Conservation (phyloP, 805 yeast species). For the Lachancea quebecensis region DNA sequence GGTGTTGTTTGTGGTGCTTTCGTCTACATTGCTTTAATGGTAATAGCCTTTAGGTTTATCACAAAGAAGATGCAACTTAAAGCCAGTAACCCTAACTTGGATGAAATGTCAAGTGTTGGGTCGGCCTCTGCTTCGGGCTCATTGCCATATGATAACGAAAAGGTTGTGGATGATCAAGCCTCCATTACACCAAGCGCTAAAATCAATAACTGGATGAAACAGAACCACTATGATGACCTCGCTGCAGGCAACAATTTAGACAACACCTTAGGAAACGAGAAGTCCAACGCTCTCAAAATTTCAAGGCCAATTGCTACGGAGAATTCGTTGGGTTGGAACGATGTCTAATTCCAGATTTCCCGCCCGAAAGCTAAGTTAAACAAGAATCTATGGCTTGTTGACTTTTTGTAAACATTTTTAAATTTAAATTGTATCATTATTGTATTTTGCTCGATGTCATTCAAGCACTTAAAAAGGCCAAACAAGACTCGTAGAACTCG, state of each 20-base stretch:
- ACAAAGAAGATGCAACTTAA: conserved; percentile 32
- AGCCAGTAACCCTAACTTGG: conserved; percentile 13
- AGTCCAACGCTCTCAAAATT: conserved; percentile 33
- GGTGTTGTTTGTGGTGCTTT: conserved; percentile 79
- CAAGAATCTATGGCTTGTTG: not conserved
- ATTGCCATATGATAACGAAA: conserved; percentile 2
- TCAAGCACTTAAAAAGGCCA: not conserved
- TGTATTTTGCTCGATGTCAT: not conserved
- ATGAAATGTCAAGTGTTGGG: conserved; percentile 15
- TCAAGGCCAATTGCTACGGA: conserved; percentile 65
- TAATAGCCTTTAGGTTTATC: conserved; percentile 46
- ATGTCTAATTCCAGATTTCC: conserved; percentile 15
- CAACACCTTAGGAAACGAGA: conserved; percentile 10
- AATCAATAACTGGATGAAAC: conserved; percentile 31
- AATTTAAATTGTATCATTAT: not conserved
- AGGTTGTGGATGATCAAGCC: conserved; percentile 11
- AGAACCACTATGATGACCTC: conserved; percentile 18
- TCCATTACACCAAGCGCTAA: conserved; percentile 24
- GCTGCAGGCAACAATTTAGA: conserved; percentile 17
- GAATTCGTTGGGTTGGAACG: conserved; percentile 66
- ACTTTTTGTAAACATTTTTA: not conserved
- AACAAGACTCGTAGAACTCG: conserved; percentile 9
- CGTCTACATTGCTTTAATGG: conserved; percentile 54
- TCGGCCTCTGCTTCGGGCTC: conserved; percentile 12
- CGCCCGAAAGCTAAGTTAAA: not conserved